Conservation (phyloP, 805 yeast genomes). For the Sugiyamaella valdiviana region DNA sequence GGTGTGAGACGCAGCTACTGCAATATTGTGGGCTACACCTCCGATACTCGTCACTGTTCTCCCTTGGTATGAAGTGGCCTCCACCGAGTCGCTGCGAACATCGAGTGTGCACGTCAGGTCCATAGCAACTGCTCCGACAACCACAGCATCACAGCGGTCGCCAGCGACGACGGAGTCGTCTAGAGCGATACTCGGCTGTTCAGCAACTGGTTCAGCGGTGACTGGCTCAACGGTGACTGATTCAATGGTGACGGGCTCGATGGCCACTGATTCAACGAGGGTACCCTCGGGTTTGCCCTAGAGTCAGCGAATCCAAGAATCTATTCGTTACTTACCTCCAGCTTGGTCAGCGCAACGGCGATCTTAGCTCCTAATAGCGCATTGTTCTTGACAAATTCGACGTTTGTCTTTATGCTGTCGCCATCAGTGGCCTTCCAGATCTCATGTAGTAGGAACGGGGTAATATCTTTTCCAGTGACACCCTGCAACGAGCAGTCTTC, state of each 20-base stretch:
- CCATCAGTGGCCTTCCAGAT: slow-evolving; percentile 69
- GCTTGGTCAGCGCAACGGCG: slow-evolving; percentile 45
- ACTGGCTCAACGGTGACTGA: no score
- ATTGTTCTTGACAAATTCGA: slow-evolving; percentile 71
- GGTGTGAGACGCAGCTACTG: slow-evolving; percentile 49
- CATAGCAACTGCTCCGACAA: slow-evolving; percentile 71
- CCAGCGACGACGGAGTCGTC: neutral
- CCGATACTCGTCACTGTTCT: slow-evolving; percentile 53
- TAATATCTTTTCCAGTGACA: slow-evolving; percentile 64
- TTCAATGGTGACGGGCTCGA: no score
- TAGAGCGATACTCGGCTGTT: neutral
- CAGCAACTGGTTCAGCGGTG: no score
- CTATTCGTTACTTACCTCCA: slow-evolving; percentile 29
- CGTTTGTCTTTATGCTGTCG: slow-evolving; percentile 59
- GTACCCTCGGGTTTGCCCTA: no score
- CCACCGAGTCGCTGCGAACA: slow-evolving; percentile 19
- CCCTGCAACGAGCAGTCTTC: slow-evolving; percentile 47
- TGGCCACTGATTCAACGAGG: no score
- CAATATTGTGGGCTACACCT: slow-evolving; percentile 80
- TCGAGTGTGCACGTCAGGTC: slow-evolving; percentile 57
- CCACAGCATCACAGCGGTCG: slow-evolving; percentile 32
- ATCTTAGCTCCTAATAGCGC: slow-evolving; percentile 63
- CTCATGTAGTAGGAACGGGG: slow-evolving; percentile 67
- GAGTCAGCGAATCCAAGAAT: no score
- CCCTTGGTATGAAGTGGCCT: slow-evolving; percentile 71